A percentile compares a stretch with the other conserved stretches of the same genome.
phyloP scores from a whole-genome alignment of 805 yeast genomes.

The Jamesozyma spencerorum region DNA sequence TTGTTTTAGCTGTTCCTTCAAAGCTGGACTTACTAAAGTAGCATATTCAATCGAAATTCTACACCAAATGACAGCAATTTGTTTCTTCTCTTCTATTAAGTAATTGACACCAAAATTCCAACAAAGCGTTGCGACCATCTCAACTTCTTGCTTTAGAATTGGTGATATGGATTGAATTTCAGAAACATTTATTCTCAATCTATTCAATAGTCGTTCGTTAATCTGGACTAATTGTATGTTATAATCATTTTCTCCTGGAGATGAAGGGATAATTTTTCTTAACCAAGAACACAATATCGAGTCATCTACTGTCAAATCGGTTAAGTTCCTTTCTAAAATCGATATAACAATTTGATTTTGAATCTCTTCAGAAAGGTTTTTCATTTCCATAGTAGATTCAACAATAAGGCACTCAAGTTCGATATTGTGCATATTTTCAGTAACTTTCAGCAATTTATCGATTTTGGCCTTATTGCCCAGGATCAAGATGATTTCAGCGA shows the following conservation, averaged over 20 bases:
- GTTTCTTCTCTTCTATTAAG: conserved; percentile 17
- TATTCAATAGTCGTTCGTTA: neutral
- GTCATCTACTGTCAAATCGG: conserved; percentile 7
- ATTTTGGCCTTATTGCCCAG: conserved; percentile 17
- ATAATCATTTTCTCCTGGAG: neutral
- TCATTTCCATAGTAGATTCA: conserved; percentile 9
- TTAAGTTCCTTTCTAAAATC: conserved; percentile 21
- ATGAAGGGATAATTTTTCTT: conserved; percentile 14
- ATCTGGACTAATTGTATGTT: neutral
- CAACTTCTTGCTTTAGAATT: conserved; percentile 25
- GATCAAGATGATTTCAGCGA: conserved; percentile 20
- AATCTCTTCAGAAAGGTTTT: conserved; percentile 13
- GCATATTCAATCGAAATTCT: conserved; percentile 22
- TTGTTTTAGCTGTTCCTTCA: conserved; percentile 17
- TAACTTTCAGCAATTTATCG: conserved; percentile 14
- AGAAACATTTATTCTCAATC: neutral
- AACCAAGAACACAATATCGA: conserved; percentile 25
- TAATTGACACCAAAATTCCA: conserved; percentile 34
- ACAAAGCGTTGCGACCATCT: conserved; percentile 30
- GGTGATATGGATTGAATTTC: conserved; percentile 3
- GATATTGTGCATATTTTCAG: conserved; percentile 7
- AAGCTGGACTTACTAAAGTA: conserved; percentile 19
- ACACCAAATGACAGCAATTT: conserved; percentile 25
- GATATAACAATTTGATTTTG: conserved; percentile 12
- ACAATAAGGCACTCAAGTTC: conserved; percentile 22